phyloP scores from a whole-genome alignment of 2,329 filamentous ascomycete species.

The Emericellopsis cladophorae region DNA sequence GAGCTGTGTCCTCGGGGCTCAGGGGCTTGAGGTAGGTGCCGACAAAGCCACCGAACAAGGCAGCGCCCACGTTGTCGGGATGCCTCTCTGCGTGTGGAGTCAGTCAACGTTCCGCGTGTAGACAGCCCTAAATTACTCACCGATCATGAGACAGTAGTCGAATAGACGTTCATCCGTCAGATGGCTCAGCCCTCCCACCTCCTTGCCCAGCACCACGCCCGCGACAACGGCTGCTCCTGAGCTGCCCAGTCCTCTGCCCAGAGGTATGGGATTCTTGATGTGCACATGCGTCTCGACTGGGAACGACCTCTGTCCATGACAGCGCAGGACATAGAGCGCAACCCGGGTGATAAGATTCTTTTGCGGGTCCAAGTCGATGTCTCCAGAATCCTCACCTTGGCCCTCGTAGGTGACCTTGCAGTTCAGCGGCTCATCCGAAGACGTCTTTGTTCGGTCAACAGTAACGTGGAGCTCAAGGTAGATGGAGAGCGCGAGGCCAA shows the following conservation, averaged over 20 bases:
- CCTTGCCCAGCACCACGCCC: slow-evolving; percentile 84
- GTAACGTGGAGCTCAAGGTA: slow-evolving; percentile 84
- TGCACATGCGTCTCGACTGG: slow-evolving; percentile 81
- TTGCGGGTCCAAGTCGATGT: slow-evolving; percentile 74
- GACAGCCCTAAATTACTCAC: slow-evolving; percentile 25
- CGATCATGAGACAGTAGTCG: slow-evolving; percentile 96
- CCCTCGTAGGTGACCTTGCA: slow-evolving; percentile 89
- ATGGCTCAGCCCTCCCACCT: slow-evolving; percentile 64
- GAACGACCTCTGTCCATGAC: slow-evolving; percentile 77
- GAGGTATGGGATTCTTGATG: slow-evolving; percentile 88
- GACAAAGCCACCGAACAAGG: slow-evolving; percentile 91
- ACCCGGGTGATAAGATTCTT: slow-evolving; percentile 89
- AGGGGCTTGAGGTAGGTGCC: slow-evolving; percentile 93
- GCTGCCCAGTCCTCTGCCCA: slow-evolving; percentile 86
- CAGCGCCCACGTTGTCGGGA: slow-evolving; percentile 89
- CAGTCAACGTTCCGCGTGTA: not conserved
- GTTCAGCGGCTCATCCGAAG: slow-evolving; percentile 54
- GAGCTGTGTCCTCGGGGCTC: slow-evolving; percentile 74
- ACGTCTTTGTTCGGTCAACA: slow-evolving; percentile 44
- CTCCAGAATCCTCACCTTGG: slow-evolving; percentile 53
- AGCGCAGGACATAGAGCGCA: slow-evolving; percentile 86
- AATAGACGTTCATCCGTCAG: slow-evolving; percentile 73
- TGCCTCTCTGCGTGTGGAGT: slow-evolving; percentile 50
- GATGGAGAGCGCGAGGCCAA: slow-evolving; percentile 85
- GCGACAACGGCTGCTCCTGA: slow-evolving; percentile 93